Base-by-base conservation (phyloP, 805 yeast genomes). In the Ogataea nakhonphanomensis region DNA sequence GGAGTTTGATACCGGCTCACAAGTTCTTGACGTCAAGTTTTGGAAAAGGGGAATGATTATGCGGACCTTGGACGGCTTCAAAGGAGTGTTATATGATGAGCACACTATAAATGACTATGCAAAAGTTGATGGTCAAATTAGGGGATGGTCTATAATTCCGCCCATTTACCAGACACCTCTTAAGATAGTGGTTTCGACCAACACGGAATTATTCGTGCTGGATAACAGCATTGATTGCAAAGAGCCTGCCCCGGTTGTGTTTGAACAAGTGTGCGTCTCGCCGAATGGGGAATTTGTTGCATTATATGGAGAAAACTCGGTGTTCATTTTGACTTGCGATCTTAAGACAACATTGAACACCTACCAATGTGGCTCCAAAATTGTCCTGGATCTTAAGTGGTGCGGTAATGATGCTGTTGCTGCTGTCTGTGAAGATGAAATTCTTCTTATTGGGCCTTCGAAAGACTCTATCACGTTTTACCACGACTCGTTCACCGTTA, bases 371-470 rank as follows among this genome's bases (percentile, higher is more conserved):
- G 57, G 53, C 15, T 52, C 53, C 41, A 39, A 61, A 5, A 44
- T 51, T 0, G 79, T 83, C 0, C 59, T 54, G 30, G 71, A 73
- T 44, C 63, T 85, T 13, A 71, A 70, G 42, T 93, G 97, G 98
- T 83, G 96, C 57, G 87, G 91, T 0, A 78, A 81, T 49, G 95
- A 88, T 61, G 87, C 93, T 0, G 78, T 90, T 1, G 79, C 81
- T 0, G 55, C 82, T 9, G 65, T 78, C 1, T 63, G 62, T 44
- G 65, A 72, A 2, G 91, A 83, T 49, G 88, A 83, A 37, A 52
- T 88, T 21, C 73, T 74, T 44, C 57, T 90, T 11, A 70, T 82
- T 25, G 95, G 95, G 0, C 91, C 95, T 0, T 75, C 78, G 8
- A 79, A 74, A 46, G 76, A 73, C 12, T 55, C 74, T 31, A 57